A percentile compares a stretch with the other conserved stretches of the same genome.
Conservation (phyloP, 2,329 filamentous ascomycete genomes). For the Bipolaris sorokiniana region DNA sequence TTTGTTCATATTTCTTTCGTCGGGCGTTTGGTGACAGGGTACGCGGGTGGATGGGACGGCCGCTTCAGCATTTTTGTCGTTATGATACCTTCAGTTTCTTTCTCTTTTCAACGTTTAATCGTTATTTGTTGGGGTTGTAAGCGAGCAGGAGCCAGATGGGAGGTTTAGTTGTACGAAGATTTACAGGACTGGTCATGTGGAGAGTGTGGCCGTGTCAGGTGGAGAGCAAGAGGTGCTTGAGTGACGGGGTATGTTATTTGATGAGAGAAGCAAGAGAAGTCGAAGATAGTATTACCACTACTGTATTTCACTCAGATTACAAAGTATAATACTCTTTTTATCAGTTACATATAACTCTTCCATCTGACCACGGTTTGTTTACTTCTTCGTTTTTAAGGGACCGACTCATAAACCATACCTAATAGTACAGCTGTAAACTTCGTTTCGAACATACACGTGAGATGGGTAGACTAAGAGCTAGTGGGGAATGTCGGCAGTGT, state of each 20-base stretch:
- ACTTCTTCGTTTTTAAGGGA: not conserved
- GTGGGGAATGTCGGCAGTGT: constrained; percentile 19
- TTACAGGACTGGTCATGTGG: constrained; percentile 2
- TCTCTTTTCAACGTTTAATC: constrained; percentile 9
- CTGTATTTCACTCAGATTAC: not conserved
- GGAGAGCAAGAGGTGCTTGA: constrained; percentile 5
- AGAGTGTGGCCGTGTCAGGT: constrained; percentile 14
- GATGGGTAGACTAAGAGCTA: not conserved
- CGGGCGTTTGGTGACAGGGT: not conserved
- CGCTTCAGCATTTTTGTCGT: not conserved
- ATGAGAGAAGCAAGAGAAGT: constrained; percentile 37
- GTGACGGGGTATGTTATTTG: constrained; percentile 22
- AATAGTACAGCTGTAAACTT: not conserved
- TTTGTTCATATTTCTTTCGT: constrained; percentile 6
- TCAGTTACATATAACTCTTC: not conserved
- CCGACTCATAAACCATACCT: not conserved
- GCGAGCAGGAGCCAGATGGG: not conserved
- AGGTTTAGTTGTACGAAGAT: not conserved
- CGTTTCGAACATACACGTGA: constrained; percentile 30
- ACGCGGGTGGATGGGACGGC: constrained; percentile 3
- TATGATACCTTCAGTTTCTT: constrained; percentile 16
- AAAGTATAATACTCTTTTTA: not conserved
- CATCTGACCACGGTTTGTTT: too few relatives aligned
- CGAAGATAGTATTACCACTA: constrained; percentile 20
- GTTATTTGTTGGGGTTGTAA: constrained; percentile 1